Percentiles rank a stretch among this genome's conserved stretches.
Evolutionary conservation across 805 yeast genomes (phyloP).

Genomic region (Cyberlindnera euphorbiae): DNA sequence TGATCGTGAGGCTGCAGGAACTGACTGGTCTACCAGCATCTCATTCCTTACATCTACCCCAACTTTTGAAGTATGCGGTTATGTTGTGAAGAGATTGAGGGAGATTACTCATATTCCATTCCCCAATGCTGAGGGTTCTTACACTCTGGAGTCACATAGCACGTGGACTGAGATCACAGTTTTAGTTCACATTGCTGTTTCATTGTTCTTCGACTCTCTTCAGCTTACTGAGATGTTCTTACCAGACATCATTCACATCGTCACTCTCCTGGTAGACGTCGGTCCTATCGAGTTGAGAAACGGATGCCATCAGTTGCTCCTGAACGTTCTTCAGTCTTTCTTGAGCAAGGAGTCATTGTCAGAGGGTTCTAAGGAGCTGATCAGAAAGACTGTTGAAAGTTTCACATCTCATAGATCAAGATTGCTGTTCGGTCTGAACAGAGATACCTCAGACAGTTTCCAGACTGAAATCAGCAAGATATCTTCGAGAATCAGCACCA

Average conservation of each 20-base stretch:
- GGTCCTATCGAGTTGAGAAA: constrained; percentile 53
- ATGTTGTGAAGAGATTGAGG: constrained; percentile 53
- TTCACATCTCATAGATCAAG: constrained; percentile 58
- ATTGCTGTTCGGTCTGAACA: constrained; percentile 64
- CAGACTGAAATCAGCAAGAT: constrained; percentile 33
- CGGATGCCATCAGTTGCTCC: constrained; percentile 53
- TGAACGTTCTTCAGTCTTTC: constrained; percentile 68
- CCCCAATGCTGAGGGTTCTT: constrained; percentile 35
- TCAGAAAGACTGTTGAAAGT: constrained; percentile 40
- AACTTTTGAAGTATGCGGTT: constrained; percentile 67
- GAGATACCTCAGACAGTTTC: constrained; percentile 39
- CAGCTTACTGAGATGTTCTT: constrained; percentile 56
- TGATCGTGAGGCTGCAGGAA: constrained; percentile 73
- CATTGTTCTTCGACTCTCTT: constrained; percentile 66
- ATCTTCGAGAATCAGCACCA: constrained; percentile 34
- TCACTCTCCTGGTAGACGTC: constrained; percentile 51
- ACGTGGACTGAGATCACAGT: constrained; percentile 71
- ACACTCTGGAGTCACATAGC: constrained; percentile 46
- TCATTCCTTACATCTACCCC: constrained; percentile 62
- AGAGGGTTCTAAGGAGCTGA: constrained; percentile 31
- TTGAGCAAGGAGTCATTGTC: constrained; percentile 51
- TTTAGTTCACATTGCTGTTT: constrained; percentile 56
- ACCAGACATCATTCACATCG: constrained; percentile 66
- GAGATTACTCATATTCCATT: constrained; percentile 47
- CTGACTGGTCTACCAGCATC: constrained; percentile 59